Base-by-base conservation (phyloP, 305 asterid genomes). In the Solanum hybrid region DNA sequence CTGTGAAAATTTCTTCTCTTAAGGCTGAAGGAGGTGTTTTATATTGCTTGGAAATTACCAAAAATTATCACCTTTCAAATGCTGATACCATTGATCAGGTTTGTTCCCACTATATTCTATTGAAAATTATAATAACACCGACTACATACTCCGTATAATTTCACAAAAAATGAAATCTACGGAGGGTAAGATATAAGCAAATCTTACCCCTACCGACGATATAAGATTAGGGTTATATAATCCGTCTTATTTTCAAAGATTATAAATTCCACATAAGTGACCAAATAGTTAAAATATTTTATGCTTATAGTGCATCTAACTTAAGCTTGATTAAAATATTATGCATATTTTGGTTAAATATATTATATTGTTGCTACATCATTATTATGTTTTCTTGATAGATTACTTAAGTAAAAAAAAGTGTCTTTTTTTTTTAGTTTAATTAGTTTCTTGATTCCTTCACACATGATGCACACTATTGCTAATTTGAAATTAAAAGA, bases 31-130 rank as follows among this genome's bases (percentile, higher is more conserved):
- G 94, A 4, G 98, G 96, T 9, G 95, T 95, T 42, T 89, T 96
- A 11, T 96, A 96, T 82, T 96, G 97, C 92, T 91, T 95, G 76
- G 98, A 96, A 89, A 91, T 96, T 72, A 92, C 98, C 78, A 96
- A 94, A 90, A 95, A 96, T 90, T 94, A 94, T 87, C 80, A 89
- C 26, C 92, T 89, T 60, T 88, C 94, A 10, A 85, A 93, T 73
- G 92, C 94, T 35, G 90, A 91, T 64, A 78, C 90, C 84, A 89
- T 93, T 12, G 94, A 96, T 81, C 92, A 95, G 97, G 98, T 95
- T 36, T 71, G 56, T 85, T 42, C 40, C 72, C 71, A 40, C 5
- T 42, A 40, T 76, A 15, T 15, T 75, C 80, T 75, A 73, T 13
- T 73, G 0, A 73, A 73, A 73, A 73, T 73, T 7, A 72, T 27